Percentiles rank a stretch among this genome's conserved stretches.
Conservation (phyloP, 352 stramenopile species). For the Pythium graminicola region DNA sequence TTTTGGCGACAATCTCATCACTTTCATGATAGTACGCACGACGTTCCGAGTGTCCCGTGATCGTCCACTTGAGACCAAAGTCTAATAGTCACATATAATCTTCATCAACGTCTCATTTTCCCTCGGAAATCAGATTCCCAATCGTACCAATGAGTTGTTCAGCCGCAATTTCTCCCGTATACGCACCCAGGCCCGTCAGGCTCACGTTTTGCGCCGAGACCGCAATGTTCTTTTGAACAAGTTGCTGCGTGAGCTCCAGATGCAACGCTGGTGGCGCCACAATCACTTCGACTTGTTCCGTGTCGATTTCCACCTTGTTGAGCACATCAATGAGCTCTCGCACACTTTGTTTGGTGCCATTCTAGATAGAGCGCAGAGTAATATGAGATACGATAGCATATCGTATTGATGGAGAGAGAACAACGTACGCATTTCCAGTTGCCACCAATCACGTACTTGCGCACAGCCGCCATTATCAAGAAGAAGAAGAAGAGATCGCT, state of each 20-base stretch:
- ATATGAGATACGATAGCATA: no score
- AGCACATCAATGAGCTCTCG: slow-evolving; percentile 80
- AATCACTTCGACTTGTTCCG: slow-evolving; percentile 63
- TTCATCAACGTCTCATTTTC: neutral
- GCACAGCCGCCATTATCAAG: slow-evolving; percentile 27
- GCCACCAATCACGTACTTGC: slow-evolving; percentile 79
- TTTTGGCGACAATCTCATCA: slow-evolving; percentile 91
- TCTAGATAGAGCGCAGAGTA: no score
- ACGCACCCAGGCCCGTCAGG: slow-evolving; percentile 82
- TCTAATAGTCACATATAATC: slow-evolving; percentile 48
- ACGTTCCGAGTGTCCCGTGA: slow-evolving; percentile 92
- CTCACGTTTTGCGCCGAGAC: slow-evolving; percentile 67
- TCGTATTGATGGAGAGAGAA: no score
- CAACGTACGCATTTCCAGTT: slow-evolving; percentile 87
- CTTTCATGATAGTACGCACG: slow-evolving; percentile 89
- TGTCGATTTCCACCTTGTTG: slow-evolving; percentile 61
- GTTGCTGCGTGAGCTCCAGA: slow-evolving; percentile 34
- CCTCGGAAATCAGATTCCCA: neutral
- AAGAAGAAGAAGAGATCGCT: neutral
- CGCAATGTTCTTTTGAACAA: slow-evolving; percentile 51
- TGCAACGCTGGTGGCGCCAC: slow-evolving; percentile 63
- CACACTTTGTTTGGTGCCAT: slow-evolving; percentile 74
- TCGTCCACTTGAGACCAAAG: slow-evolving; percentile 67
- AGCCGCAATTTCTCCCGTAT: slow-evolving; percentile 86
- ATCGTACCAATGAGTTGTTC: slow-evolving; percentile 84